These are phyloP conservation scores for Solanum hybrid DNA, from an alignment of 305 asterid genomes.

Conservation along the genomic window DNA sequence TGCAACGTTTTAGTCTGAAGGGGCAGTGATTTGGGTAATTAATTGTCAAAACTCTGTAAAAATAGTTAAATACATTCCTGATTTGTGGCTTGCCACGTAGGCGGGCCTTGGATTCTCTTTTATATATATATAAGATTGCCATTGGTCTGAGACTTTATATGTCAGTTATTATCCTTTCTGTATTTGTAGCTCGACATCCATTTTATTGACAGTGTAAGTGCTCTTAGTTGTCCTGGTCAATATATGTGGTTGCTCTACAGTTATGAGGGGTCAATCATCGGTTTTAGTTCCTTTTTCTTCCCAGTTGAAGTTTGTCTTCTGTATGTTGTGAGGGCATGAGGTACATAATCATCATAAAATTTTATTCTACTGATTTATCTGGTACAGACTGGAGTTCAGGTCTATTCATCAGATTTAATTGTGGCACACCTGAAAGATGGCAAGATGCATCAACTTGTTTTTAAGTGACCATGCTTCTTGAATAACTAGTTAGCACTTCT, in stretches of 20 bases:
- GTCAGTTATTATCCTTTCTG: background rate
- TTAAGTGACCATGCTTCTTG: background rate
- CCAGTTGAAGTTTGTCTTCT: background rate
- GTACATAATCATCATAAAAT: background rate
- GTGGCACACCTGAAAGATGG: background rate
- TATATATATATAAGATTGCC: background rate
- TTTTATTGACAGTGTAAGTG: background rate
- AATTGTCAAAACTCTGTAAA: background rate
- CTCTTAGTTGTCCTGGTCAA: background rate
- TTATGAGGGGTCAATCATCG: background rate
- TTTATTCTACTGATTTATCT: background rate
- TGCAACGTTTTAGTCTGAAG: background rate
- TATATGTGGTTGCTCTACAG: background rate
- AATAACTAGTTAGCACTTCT: background rate
- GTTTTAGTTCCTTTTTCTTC: background rate
- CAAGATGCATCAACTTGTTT: constrained; percentile 2
- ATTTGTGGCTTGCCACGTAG: background rate
- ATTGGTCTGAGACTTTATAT: background rate
- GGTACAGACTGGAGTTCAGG: background rate
- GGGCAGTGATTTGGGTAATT: background rate
- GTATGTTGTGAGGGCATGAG: background rate
- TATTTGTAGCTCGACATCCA: background rate
- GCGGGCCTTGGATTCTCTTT: background rate
- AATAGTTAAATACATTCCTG: background rate
- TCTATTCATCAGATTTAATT: background rate